Conservation (phyloP, 2,329 filamentous ascomycete genomes). For the Cladosporium sphaerospermum region DNA sequence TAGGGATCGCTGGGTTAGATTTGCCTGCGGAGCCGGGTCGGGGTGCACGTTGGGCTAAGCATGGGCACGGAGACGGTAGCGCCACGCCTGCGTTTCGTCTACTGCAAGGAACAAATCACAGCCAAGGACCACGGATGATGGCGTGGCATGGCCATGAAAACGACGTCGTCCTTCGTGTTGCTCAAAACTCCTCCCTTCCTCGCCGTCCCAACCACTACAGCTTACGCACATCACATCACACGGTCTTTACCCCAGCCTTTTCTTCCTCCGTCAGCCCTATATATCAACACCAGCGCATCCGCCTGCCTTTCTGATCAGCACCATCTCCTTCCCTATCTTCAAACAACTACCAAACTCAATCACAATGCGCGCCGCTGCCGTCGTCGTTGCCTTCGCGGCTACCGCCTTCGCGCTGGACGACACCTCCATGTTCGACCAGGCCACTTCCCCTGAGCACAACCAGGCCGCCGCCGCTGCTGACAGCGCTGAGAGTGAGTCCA, state of each 20-base stretch:
- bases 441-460: conserved; percentile 1
- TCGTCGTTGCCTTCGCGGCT: conserved; percentile 13
- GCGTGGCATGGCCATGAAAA: conserved; percentile 2
- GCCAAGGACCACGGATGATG: conserved; percentile 6
- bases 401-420: conserved; percentile 8
- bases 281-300: background rate
- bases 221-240: background rate
- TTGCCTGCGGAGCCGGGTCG: conserved; percentile 7
- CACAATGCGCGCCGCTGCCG: conserved; percentile 13
- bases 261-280: background rate
- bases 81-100: conserved; percentile 7
- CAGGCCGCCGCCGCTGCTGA: background rate
- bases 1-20: conserved; percentile 2
- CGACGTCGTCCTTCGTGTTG: conserved; percentile 2
- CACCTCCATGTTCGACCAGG: conserved; percentile 2
- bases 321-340: background rate
- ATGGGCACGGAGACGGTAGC: conserved; percentile 6
- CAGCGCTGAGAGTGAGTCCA: background rate
- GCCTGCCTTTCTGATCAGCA: background rate
- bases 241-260: conserved; percentile 9
- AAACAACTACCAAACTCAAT: conserved; percentile 11
- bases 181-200: conserved; percentile 1
- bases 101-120: conserved; percentile 8
- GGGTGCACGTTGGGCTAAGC: conserved; percentile 10
- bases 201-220: background rate